A percentile compares a stretch with the other conserved stretches of the same genome.
Evolutionary conservation across 495 filamentous ascomycete species (phyloP).

Genomic region (Aspergillus bertholletiae): DNA sequence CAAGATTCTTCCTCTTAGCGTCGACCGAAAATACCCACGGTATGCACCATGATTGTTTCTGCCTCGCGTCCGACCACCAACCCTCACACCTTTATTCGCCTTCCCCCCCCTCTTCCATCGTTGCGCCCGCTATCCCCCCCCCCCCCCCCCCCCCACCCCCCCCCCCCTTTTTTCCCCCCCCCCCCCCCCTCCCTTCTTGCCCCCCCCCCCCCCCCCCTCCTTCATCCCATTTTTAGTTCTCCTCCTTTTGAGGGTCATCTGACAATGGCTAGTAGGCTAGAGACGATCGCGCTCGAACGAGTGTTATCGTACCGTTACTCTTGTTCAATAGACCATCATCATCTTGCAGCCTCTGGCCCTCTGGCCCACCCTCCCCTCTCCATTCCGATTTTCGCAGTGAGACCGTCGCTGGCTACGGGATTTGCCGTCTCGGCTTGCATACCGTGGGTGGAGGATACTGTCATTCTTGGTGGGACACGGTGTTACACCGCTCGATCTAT

Average conservation of each 20-base stretch:
- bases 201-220: neutral
- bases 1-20: neutral
- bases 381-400: conserved; percentile 17
- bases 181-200: neutral
- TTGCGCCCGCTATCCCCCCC: neutral
- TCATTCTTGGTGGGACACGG: neutral
- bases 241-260: conserved; percentile 14
- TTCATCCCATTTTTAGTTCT: neutral
- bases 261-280: conserved; percentile 20
- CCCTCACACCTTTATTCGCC: too few relatives aligned
- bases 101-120: neutral
- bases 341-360: conserved; percentile 11
- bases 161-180: neutral
- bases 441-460: neutral
- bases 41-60: neutral
- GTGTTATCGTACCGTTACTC: conserved; percentile 14
- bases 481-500: neutral
- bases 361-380: neutral
- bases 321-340: conserved; percentile 13
- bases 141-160: conserved; percentile 3
- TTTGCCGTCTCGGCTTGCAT: conserved; percentile 5
- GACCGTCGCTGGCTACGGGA: conserved; percentile 3
- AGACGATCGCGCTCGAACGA: conserved; percentile 8
- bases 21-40: neutral
- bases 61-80: neutral